Evolutionary conservation across 257 asterid genomes (phyloP), one percentile per base, ranked within the genome.

Genomic region (Mitragyna speciosa): DNA sequence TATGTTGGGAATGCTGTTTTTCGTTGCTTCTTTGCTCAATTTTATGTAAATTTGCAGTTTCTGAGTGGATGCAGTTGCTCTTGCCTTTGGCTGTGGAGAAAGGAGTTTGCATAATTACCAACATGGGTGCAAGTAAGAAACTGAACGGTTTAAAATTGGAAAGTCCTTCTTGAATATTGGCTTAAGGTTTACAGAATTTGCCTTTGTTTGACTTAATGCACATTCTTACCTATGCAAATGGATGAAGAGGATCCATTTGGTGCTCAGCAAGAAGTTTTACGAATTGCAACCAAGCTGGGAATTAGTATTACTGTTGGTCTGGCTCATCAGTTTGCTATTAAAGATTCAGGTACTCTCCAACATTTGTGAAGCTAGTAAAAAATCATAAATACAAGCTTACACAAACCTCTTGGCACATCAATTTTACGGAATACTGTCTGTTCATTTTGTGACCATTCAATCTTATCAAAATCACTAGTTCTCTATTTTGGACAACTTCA

Each of bases 121-220:
- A 94, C 84, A 94, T 96, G 99, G 98, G 99, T 80, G 99, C 97
- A 67, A 91, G 98, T 96, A 89, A 87, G 97, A 28, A 70, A 75
- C 79, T 70, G 16, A n/a, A 69, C 54, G 3, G 51, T 33, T 63
- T 12, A 65, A 47, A 12, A 78, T 43, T 51, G 48, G 45, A n/a
- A n/a, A 64, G 56, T 68, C 33, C 47, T 76, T 52, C 56, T 47
- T 24, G 28, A 48, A 43, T 63, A 24, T 66, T 71, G 65, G 47
- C 65, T 28, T 51, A 16, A 28, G 33, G 30, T 68, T 12, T 41
- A 33, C 30, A 78, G 19, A 14, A 31, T 12, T 6, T 71, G 64
- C 67, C 67, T 74, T 59, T 78, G 49, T 54, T 73, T 79, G 75
- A 80, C 61, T 24, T 64, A 78, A 74, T 67, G 65, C n/a, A 41